Conservation (phyloP, 1,284 basidiomycete genomes). For the Agroathelia rolfsii region DNA sequence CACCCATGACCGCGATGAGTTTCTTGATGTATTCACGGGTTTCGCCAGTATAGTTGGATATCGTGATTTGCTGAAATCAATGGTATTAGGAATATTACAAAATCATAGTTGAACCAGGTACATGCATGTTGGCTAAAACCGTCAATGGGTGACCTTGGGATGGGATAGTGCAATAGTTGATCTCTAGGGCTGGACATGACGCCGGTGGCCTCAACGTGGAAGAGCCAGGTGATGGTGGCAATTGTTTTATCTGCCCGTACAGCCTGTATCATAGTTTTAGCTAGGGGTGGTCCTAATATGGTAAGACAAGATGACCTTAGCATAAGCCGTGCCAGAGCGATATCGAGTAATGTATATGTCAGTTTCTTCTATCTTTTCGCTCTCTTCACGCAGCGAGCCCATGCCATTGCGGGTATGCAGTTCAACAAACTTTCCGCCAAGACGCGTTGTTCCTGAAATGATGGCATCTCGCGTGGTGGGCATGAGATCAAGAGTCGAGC, state of each 20-base stretch:
- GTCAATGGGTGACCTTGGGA: constrained; percentile 34
- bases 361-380: constrained; percentile 35
- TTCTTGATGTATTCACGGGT: constrained; percentile 80
- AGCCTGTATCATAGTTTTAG: constrained; percentile 32
- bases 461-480: constrained; percentile 41
- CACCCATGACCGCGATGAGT: constrained; percentile 70
- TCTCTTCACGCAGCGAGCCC: constrained; percentile 25
- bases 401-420: constrained; percentile 23
- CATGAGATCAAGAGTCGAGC: constrained; percentile 41
- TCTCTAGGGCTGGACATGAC: constrained; percentile 57
- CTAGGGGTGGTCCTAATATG: neutral
- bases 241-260: constrained; percentile 51
- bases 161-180: constrained; percentile 51
- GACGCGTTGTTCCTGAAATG: constrained; percentile 42
- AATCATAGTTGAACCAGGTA: constrained; percentile 7
- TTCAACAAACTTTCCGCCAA: constrained; percentile 44
- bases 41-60: constrained; percentile 83
- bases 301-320: constrained; percentile 31
- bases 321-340: constrained; percentile 59
- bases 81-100: neutral
- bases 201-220: constrained; percentile 61
- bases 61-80: constrained; percentile 53
- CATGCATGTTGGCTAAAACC: constrained; percentile 34
- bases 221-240: constrained; percentile 75
- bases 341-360: constrained; percentile 66